Evolutionary conservation across 768 basidiomycete species (phyloP).

Genomic region (Hortiboletus campestris): DNA sequence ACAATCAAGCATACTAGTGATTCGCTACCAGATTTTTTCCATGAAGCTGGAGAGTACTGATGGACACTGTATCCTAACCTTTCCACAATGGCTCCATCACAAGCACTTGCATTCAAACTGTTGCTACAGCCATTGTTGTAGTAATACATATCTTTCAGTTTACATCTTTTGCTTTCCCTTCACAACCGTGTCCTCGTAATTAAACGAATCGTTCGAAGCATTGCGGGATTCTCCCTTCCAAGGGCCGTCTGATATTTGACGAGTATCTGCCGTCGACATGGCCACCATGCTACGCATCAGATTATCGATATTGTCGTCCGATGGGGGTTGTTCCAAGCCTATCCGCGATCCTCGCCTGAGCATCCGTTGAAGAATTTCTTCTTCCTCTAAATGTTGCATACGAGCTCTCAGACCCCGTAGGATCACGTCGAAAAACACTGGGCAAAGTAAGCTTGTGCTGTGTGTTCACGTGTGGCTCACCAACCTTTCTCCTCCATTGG

Average conservation of each 20-base stretch:
- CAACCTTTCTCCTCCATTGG: constrained; percentile 41
- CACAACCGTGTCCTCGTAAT: constrained; percentile 24
- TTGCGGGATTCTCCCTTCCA: constrained; percentile 24
- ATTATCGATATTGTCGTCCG: constrained; percentile 36
- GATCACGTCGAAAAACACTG: constrained; percentile 39
- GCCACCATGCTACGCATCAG: constrained; percentile 43
- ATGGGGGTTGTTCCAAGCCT: constrained; percentile 35
- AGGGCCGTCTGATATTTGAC: constrained; percentile 27
- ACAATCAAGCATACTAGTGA: constrained; percentile 57
- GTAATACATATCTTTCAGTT: neutral
- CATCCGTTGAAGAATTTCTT: constrained; percentile 42
- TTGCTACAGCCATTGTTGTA: neutral
- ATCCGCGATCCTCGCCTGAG: constrained; percentile 37
- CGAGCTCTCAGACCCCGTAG: constrained; percentile 37
- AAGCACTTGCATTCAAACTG: neutral
- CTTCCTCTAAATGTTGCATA: constrained; percentile 42
- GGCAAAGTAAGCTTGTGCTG: constrained; percentile 2
- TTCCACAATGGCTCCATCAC: neutral
- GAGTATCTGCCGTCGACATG: constrained; percentile 17
- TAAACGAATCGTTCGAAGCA: constrained; percentile 17
- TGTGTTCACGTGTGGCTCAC: constrained; percentile 11
- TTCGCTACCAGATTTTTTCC: constrained; percentile 61
- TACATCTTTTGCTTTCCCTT: constrained; percentile 26
- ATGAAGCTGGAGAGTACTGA: constrained; percentile 35
- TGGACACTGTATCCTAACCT: neutral